These are phyloP conservation scores for Talaromyces sp. DNA, from an alignment of 2,329 filamentous ascomycete genomes.

Conservation along the genomic window DNA sequence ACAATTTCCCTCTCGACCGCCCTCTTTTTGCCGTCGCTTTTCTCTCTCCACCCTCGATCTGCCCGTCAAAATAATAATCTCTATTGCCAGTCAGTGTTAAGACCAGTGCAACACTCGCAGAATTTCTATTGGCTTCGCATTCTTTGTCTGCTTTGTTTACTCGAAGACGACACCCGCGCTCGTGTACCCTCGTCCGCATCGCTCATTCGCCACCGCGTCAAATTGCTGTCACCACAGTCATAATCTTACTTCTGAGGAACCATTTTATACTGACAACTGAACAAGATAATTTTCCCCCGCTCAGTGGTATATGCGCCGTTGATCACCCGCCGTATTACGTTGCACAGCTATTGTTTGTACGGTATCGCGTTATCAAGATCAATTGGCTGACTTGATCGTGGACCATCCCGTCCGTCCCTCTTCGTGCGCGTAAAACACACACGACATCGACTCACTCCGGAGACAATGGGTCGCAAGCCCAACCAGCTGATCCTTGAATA, in stretches of 20 bases:
- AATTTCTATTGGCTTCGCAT: neutral
- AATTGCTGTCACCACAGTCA: constrained; percentile 2
- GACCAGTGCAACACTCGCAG: neutral
- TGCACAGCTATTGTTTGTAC: constrained; percentile 1
- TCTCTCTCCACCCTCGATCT: constrained; percentile 25
- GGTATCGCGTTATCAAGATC: neutral
- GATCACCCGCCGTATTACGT: neutral
- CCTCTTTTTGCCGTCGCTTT: constrained; percentile 37
- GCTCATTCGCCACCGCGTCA: constrained; percentile 16
- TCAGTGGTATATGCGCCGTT: neutral
- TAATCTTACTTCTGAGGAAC: neutral
- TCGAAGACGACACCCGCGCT: neutral
- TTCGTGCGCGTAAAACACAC: neutral
- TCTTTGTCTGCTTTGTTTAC: constrained; percentile 3
- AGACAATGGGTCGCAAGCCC: constrained; percentile 73
- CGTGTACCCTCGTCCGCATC: constrained; percentile 19
- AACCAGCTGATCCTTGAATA: constrained; percentile 83
- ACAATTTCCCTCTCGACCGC: constrained; percentile 29
- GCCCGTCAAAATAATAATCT: constrained; percentile 18
- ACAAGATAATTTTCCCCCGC: neutral
- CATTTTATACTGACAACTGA: too few relatives aligned
- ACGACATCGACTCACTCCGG: neutral
- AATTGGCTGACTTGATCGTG: neutral
- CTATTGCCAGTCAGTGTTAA: neutral
- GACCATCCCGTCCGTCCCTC: neutral